Conservation (phyloP, 2,329 filamentous ascomycete genomes). For the Fusarium piperis region DNA sequence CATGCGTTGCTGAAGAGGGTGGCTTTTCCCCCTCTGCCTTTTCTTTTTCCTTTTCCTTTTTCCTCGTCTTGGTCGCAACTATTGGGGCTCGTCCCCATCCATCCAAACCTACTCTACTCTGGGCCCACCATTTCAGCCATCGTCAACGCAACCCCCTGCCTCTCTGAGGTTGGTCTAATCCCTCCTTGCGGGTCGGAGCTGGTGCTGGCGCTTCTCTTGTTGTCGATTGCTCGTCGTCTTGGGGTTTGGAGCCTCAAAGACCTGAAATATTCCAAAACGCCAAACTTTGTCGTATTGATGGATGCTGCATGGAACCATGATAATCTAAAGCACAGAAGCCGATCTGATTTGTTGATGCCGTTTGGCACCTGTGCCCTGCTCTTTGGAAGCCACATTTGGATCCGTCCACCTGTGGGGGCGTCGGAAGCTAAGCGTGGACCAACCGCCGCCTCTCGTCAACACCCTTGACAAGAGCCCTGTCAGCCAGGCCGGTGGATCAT, state of each 20-base stretch:
- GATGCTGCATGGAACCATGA: constrained; percentile 9
- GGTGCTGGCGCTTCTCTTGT: background rate
- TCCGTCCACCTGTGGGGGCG: constrained; percentile 30
- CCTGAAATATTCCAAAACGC: background rate
- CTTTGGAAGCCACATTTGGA: constrained; percentile 26
- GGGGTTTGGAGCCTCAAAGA: background rate
- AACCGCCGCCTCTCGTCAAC: constrained; percentile 27
- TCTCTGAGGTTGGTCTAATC: constrained; percentile 6
- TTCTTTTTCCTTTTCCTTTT: constrained; percentile 28
- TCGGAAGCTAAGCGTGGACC: constrained; percentile 38
- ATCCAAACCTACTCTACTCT: constrained; percentile 17
- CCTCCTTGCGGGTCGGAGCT: constrained; percentile 12
- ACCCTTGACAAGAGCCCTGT: constrained; percentile 39
- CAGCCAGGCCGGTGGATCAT: constrained; percentile 41
- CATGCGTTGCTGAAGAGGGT: constrained; percentile 28
- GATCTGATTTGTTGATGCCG: constrained; percentile 27
- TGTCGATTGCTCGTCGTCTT: constrained; percentile 2
- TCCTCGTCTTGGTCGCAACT: constrained; percentile 19
- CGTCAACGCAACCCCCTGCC: constrained; percentile 34
- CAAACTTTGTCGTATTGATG: constrained; percentile 7
- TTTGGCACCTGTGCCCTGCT: constrained; percentile 13
- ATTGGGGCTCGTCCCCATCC: constrained; percentile 29
- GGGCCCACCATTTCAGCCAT: constrained; percentile 40
- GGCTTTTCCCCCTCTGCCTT: constrained; percentile 31
- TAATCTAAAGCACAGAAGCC: constrained; percentile 12